These are phyloP conservation scores for Alnus rubra DNA, from an alignment of 306 rosid genomes.

Conservation along the genomic window DNA sequence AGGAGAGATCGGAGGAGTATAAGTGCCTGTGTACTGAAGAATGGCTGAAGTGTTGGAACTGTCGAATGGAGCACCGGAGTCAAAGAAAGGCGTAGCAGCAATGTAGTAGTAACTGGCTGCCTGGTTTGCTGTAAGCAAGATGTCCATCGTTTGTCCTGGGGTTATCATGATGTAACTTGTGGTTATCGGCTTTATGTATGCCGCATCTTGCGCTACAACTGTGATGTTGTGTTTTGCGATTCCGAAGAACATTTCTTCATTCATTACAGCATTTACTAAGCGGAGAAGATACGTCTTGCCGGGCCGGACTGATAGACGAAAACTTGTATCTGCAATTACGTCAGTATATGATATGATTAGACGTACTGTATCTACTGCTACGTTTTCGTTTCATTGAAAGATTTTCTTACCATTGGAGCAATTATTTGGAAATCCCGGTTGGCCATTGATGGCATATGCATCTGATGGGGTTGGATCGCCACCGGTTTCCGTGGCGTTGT, in stretches of 20 bases:
- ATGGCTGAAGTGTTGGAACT: constrained; percentile 31
- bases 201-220: constrained; percentile 35
- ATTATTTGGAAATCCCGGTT: constrained; percentile 8
- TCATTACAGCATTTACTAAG: constrained; percentile 36
- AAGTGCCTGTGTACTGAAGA: constrained; percentile 27
- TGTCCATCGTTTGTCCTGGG: constrained; percentile 57
- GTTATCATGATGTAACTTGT: constrained; percentile 37
- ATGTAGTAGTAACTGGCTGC: constrained; percentile 30
- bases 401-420: constrained; percentile 1
- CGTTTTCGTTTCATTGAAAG: neutral
- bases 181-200: constrained; percentile 40
- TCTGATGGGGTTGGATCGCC: neutral
- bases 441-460: neutral
- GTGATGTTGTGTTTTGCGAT: constrained; percentile 43
- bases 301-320: constrained; percentile 7
- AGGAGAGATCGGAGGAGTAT: constrained; percentile 7
- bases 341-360: neutral
- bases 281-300: constrained; percentile 44
- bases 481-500: neutral
- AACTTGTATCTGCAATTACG: constrained; percentile 32
- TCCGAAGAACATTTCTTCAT: constrained; percentile 40
- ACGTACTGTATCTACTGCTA: too few relatives aligned
- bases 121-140: constrained; percentile 39
- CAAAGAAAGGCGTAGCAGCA: constrained; percentile 30
- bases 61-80: neutral